These are phyloP conservation scores for Cordyceps cateniannulata DNA, from an alignment of 2,329 filamentous ascomycete species.

Conservation along the genomic window DNA sequence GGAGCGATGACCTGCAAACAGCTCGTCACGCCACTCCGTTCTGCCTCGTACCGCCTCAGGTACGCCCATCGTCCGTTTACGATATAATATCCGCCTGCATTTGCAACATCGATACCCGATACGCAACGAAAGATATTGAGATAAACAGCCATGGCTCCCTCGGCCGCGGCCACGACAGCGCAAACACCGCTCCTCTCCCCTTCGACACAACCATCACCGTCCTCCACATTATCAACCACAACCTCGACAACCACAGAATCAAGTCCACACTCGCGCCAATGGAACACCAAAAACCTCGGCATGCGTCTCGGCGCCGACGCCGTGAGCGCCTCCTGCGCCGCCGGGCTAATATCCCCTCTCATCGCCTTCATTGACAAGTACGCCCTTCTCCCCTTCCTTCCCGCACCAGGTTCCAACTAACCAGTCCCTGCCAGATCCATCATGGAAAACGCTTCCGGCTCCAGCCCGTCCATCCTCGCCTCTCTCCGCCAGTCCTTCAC, in stretches of 20 bases:
- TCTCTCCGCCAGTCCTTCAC: slow-evolving; percentile 55
- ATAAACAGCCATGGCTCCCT: not conserved
- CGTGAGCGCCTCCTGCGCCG: slow-evolving; percentile 63
- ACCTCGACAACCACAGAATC: not conserved
- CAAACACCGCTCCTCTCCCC: not conserved
- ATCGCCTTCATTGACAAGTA: slow-evolving; percentile 87
- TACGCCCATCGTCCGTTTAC: not conserved
- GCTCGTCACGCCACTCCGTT: not conserved
- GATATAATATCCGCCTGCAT: not conserved
- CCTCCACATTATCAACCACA: not conserved
- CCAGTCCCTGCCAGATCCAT: slow-evolving; percentile 48
- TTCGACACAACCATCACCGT: not conserved
- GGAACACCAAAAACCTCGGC: slow-evolving; percentile 72
- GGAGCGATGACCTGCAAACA: not conserved
- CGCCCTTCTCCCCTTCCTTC: slow-evolving; percentile 2
- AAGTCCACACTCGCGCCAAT: slow-evolving; percentile 27
- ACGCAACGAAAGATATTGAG: not conserved
- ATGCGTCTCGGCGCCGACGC: slow-evolving; percentile 62
- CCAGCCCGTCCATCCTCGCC: slow-evolving; percentile 44
- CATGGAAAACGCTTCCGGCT: slow-evolving; percentile 75
- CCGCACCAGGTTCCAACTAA: slow-evolving; percentile 8
- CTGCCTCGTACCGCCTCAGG: not conserved
- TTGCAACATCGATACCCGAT: not conserved
- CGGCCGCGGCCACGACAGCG: not conserved
- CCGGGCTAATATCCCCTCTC: slow-evolving; percentile 70